Evolutionary conservation across 495 filamentous ascomycete species (phyloP).

Genomic region (Talaromyces stipitatus): DNA sequence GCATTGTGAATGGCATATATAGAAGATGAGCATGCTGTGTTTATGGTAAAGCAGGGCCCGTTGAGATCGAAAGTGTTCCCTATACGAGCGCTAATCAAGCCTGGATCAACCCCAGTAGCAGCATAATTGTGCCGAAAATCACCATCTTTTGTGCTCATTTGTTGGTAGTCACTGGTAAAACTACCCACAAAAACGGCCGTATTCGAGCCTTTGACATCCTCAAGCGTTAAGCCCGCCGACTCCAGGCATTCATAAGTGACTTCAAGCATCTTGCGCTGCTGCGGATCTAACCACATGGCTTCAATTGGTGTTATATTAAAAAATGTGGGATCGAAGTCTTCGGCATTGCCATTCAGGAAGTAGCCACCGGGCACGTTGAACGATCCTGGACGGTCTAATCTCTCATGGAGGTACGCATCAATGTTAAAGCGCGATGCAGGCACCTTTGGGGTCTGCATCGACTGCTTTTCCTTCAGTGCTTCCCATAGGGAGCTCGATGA

Average conservation of each 20-base stretch:
- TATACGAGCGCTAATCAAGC: slow-evolving; percentile 32
- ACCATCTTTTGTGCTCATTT: slow-evolving; percentile 13
- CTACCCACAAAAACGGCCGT: slow-evolving; percentile 30
- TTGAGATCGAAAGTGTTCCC: slow-evolving; percentile 37
- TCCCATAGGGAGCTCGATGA: slow-evolving; percentile 30
- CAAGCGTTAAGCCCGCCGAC: slow-evolving; percentile 28
- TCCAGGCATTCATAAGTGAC: slow-evolving; percentile 19
- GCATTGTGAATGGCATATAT: slow-evolving; percentile 20
- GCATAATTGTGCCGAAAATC: slow-evolving; percentile 24
- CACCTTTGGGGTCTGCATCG: slow-evolving; percentile 10
- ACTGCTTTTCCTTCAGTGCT: slow-evolving; percentile 11
- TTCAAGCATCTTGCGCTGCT: slow-evolving; percentile 22
- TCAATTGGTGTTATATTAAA: slow-evolving; percentile 25
- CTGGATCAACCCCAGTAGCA: slow-evolving; percentile 27
- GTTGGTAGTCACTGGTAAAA: slow-evolving; percentile 24
- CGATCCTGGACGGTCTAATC: slow-evolving; percentile 8
- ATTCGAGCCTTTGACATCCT: slow-evolving; percentile 28
- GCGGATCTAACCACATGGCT: slow-evolving; percentile 11
- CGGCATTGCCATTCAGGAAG: slow-evolving; percentile 12
- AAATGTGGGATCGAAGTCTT: slow-evolving; percentile 36
- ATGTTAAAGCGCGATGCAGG: slow-evolving; percentile 29
- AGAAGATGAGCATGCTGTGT: slow-evolving; percentile 24
- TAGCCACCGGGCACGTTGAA: slow-evolving; percentile 16
- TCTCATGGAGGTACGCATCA: slow-evolving; percentile 23
- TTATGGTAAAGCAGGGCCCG: slow-evolving; percentile 27